Percentiles rank a stretch among this genome's conserved stretches.
Conservation (phyloP, 2,329 filamentous ascomycete species). For the Cercospora sp. region DNA sequence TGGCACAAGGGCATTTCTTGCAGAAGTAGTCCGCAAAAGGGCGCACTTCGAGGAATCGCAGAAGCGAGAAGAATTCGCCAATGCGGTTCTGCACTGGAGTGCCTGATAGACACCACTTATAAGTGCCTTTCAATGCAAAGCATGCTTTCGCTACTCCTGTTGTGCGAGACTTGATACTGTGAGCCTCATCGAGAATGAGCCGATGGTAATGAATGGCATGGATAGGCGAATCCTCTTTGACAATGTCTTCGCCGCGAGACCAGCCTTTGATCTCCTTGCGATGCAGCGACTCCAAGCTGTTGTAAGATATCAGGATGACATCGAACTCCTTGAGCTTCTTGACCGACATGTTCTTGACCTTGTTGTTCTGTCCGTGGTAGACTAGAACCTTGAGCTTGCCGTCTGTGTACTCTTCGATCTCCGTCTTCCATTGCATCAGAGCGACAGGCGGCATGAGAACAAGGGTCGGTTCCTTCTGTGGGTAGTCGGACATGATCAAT, state of each 20-base stretch:
- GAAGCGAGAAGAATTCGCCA: conserved; percentile 48
- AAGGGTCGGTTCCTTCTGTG: conserved; percentile 70
- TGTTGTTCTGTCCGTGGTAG: conserved; percentile 82
- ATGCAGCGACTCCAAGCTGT: conserved; percentile 83
- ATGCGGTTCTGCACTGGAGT: conserved; percentile 77
- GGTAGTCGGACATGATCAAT: conserved; percentile 96
- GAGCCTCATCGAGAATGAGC: conserved; percentile 89
- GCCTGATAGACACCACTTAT: conserved; percentile 94
- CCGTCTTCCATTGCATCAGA: conserved; percentile 45
- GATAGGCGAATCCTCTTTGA: conserved; percentile 75
- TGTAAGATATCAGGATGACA: conserved; percentile 97
- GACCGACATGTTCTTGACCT: conserved; percentile 72
- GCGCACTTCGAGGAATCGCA: conserved; percentile 84
- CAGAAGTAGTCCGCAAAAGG: conserved; percentile 95
- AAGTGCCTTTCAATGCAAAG: conserved; percentile 81
- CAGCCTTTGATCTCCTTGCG: conserved; percentile 92
- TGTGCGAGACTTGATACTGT: conserved; percentile 87
- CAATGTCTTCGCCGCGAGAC: conserved; percentile 72
- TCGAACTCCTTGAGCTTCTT: conserved; percentile 79
- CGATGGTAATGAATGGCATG: conserved; percentile 87
- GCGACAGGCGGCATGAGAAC: conserved; percentile 25
- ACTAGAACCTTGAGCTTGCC: conserved; percentile 88
- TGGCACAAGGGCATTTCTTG: conserved; percentile 77
- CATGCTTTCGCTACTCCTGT: conserved; percentile 94
- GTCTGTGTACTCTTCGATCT: conserved; percentile 68